Evolutionary conservation across 148 eudicot species (phyloP).

Genomic region (Silene uniflora): DNA sequence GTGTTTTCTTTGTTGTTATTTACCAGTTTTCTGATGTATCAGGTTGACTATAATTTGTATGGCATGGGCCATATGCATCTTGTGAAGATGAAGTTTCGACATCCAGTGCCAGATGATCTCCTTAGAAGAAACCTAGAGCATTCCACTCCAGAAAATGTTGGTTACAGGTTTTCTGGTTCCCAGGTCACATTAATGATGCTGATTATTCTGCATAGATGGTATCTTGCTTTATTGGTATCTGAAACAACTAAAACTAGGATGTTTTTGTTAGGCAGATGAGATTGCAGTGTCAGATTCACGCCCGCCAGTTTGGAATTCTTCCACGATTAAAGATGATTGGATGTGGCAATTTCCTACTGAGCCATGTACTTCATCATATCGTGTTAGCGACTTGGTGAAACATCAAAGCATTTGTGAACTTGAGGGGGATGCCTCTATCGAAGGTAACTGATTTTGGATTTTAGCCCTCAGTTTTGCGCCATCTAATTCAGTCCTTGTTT

Average conservation of each 20-base stretch:
- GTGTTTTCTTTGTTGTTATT: slow-evolving; percentile 11
- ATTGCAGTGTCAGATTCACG: slow-evolving; percentile 24
- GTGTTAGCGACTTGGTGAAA: slow-evolving; percentile 28
- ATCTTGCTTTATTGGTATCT: neutral
- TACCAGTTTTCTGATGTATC: slow-evolving; percentile 7
- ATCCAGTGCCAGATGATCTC: slow-evolving; percentile 54
- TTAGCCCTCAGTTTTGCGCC: neutral
- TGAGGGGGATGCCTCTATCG: slow-evolving; percentile 76
- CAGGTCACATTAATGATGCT: slow-evolving; percentile 40
- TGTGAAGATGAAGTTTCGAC: slow-evolving; percentile 74
- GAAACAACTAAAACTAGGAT: slow-evolving; percentile 19
- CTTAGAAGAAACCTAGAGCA: slow-evolving; percentile 16
- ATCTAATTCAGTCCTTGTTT: neutral
- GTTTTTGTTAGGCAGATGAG: slow-evolving; percentile 58
- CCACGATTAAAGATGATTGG: slow-evolving; percentile 77
- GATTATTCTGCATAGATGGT: neutral
- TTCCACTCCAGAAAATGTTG: slow-evolving; percentile 19
- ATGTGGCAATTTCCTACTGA: slow-evolving; percentile 53
- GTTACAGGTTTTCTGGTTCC: slow-evolving; percentile 34
- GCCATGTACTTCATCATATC: slow-evolving; percentile 37
- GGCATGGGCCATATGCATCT: slow-evolving; percentile 97
- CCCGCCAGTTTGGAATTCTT: slow-evolving; percentile 57
- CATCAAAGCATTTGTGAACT: slow-evolving; percentile 85
- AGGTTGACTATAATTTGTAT: slow-evolving; percentile 88
- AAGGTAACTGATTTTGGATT: slow-evolving; percentile 42